phyloP scores from a whole-genome alignment of 2,329 filamentous ascomycete species.

The Gaeumannomyces tritici region DNA sequence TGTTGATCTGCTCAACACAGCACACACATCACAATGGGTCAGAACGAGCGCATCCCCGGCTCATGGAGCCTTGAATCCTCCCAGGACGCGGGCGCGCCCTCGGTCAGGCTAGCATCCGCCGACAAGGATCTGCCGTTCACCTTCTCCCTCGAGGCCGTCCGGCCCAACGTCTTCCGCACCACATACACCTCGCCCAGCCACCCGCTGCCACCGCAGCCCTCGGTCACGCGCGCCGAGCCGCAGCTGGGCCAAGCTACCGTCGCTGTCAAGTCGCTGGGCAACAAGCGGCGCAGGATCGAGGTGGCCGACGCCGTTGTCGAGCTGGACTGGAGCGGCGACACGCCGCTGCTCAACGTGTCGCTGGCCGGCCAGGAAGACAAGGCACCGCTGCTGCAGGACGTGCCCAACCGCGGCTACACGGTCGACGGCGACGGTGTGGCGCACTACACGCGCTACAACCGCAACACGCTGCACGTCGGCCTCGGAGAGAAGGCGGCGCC shows the following conservation, averaged over 20 bases:
- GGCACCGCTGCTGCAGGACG: conserved; percentile 49
- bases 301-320: conserved; percentile 39
- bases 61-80: not conserved
- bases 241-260: conserved; percentile 22
- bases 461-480: conserved; percentile 53
- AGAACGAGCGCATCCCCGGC: conserved; percentile 14
- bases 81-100: conserved; percentile 17
- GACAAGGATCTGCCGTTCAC: conserved; percentile 30
- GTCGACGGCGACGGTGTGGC: conserved; percentile 46
- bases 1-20: too few relatives aligned
- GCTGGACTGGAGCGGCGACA: conserved; percentile 42
- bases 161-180: conserved; percentile 56
- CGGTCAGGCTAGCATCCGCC: conserved; percentile 26
- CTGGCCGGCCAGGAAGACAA: conserved; percentile 38
- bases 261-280: conserved; percentile 19
- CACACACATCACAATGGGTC: conserved; percentile 14
- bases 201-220: conserved; percentile 56
- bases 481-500: conserved; percentile 65
- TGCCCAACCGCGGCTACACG: conserved; percentile 56
- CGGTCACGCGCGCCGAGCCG: conserved; percentile 34
- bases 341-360: conserved; percentile 29
- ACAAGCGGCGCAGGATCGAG: conserved; percentile 30
- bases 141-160: conserved; percentile 55
- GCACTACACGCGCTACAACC: conserved; percentile 50
- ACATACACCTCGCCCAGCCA: conserved; percentile 55